Evolutionary conservation across 2,329 filamentous ascomycete genomes (phyloP).

Genomic region (Sclerotinia sclerotiorum): DNA sequence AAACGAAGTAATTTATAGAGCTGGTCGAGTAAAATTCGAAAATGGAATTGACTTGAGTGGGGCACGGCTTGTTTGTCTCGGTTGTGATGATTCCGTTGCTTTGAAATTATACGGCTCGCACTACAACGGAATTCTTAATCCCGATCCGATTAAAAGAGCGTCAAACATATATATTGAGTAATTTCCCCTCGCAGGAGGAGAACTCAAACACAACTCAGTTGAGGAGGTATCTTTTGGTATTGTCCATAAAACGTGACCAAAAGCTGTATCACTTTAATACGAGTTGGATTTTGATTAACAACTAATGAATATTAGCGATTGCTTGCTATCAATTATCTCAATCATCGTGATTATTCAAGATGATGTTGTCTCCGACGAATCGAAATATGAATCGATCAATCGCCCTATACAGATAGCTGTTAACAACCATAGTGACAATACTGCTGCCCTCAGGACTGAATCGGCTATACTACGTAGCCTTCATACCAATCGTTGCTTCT

Average conservation of each 20-base stretch:
- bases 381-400: too few relatives aligned
- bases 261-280: background rate
- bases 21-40: background rate
- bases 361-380: background rate
- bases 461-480: background rate
- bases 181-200: too few relatives aligned
- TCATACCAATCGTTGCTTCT: background rate
- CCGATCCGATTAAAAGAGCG: too few relatives aligned
- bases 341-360: background rate
- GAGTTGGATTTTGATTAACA: background rate
- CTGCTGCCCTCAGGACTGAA: too few relatives aligned
- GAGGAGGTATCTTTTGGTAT: background rate
- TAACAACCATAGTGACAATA: too few relatives aligned
- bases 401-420: too few relatives aligned
- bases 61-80: background rate
- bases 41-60: background rate
- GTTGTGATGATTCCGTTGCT: background rate
- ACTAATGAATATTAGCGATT: background rate
- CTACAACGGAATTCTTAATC: too few relatives aligned
- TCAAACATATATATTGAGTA: too few relatives aligned
- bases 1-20: background rate
- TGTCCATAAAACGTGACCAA: background rate
- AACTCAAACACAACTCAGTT: too few relatives aligned
- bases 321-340: background rate
- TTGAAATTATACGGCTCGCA: too few relatives aligned